phyloP scores from a whole-genome alignment of 2,329 filamentous ascomycete species.

The Ceratocystiopsis minuta region DNA sequence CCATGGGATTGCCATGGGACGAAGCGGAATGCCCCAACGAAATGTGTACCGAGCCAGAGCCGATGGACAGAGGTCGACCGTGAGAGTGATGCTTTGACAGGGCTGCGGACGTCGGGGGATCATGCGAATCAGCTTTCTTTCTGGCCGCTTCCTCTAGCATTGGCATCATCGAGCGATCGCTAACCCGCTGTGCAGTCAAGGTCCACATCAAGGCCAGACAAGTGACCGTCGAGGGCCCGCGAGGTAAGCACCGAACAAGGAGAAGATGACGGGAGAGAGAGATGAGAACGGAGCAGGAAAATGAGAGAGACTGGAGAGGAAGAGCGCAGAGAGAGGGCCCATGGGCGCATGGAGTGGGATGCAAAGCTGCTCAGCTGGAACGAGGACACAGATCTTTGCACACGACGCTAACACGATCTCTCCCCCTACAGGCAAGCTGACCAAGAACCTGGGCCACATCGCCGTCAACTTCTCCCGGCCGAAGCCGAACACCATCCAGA shows the following conservation, averaged over 20 bases:
- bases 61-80: too few relatives aligned
- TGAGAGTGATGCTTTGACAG: too few relatives aligned
- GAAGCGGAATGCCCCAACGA: too few relatives aligned
- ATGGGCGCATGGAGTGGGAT: too few relatives aligned
- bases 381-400: not conserved
- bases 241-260: conserved; percentile 41
- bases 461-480: conserved; percentile 88
- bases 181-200: conserved; percentile 51
- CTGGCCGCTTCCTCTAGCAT: too few relatives aligned
- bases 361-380: too few relatives aligned
- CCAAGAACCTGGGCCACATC: conserved; percentile 91
- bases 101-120: too few relatives aligned
- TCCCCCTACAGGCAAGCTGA: conserved; percentile 60
- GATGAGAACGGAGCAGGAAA: not conserved
- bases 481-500: conserved; percentile 73
- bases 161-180: too few relatives aligned
- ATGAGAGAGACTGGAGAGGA: not conserved
- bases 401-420: conserved; percentile 10
- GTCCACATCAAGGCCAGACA: conserved; percentile 91
- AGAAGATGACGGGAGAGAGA: not conserved
- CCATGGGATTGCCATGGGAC: too few relatives aligned
- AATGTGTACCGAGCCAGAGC: too few relatives aligned
- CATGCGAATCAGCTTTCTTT: too few relatives aligned
- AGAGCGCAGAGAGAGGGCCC: conserved; percentile 2
- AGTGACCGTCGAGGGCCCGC: conserved; percentile 92